A percentile compares a stretch with the other conserved stretches of the same genome.
Conservation (phyloP, 2,329 filamentous ascomycete genomes). For the Colletotrichum higginsianum region DNA sequence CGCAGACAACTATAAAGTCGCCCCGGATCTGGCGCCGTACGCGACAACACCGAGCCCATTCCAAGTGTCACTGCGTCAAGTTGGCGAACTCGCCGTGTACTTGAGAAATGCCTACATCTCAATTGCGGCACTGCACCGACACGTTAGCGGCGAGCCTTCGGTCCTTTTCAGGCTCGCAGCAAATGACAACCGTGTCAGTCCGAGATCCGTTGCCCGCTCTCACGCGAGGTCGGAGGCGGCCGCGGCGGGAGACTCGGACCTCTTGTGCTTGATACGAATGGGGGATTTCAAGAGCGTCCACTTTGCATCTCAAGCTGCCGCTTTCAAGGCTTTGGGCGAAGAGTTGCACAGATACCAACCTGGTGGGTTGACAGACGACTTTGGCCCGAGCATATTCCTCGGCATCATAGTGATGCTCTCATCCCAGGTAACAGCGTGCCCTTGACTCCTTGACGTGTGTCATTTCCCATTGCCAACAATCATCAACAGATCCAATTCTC, state of each 20-base stretch:
- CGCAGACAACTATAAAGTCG: conserved; percentile 13
- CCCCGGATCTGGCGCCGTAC: conserved; percentile 16
- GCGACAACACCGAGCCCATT: conserved; percentile 9
- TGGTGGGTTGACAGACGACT: neutral
- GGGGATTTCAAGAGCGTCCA: conserved; percentile 9
- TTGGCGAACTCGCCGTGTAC: conserved; percentile 19
- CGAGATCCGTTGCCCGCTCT: neutral
- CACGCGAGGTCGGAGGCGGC: neutral
- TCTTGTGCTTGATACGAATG: neutral
- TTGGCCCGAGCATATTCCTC: neutral
- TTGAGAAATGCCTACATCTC: conserved; percentile 15
- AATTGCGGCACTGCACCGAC: conserved; percentile 13
- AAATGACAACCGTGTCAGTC: neutral
- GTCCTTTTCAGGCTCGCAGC: neutral
- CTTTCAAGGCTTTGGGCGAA: neutral
- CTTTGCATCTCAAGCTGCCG: conserved; percentile 14
- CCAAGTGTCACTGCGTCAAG: neutral
- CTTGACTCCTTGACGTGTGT: neutral
- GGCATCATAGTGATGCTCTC: conserved; percentile 25
- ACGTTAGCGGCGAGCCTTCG: conserved; percentile 9
- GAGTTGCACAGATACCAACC: neutral
- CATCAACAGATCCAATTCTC: conserved; percentile 14
- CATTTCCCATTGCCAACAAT: neutral
- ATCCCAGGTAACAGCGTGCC: neutral
- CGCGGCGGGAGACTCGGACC: neutral